Evolutionary conservation across 2,329 filamentous ascomycete genomes (phyloP).

Genomic region (Penicillium janthinellum): DNA sequence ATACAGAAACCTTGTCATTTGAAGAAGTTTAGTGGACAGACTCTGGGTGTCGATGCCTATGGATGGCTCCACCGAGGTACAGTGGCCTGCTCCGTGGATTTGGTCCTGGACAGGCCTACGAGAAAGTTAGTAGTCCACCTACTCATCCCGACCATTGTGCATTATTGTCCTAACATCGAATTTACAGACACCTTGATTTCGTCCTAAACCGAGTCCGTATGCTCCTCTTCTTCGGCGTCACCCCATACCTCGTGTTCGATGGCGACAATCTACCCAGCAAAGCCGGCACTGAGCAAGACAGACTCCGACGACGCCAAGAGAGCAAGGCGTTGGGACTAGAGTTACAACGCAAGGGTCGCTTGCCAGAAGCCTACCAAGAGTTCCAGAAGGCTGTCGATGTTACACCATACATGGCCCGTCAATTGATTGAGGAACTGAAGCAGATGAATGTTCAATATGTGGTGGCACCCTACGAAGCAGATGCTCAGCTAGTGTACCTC

Average conservation of each 20-base stretch:
- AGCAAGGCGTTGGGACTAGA: constrained; percentile 76
- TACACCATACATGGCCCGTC: constrained; percentile 91
- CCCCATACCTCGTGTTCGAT: constrained; percentile 94
- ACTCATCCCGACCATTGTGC: background rate
- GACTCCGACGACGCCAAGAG: constrained; percentile 74
- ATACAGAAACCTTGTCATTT: constrained; percentile 88
- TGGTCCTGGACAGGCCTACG: constrained; percentile 85
- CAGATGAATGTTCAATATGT: constrained; percentile 77
- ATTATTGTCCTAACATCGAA: constrained; percentile 22
- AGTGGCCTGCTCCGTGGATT: constrained; percentile 84
- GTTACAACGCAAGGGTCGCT: constrained; percentile 77
- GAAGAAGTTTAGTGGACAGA: constrained; percentile 84
- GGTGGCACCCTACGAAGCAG: constrained; percentile 95
- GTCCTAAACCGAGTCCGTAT: constrained; percentile 89
- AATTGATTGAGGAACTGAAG: constrained; percentile 90
- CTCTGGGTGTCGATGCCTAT: constrained; percentile 93
- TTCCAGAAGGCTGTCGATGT: constrained; percentile 95
- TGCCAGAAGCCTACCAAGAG: constrained; percentile 77
- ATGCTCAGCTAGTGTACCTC: constrained; percentile 93
- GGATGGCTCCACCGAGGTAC: constrained; percentile 97
- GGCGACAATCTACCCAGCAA: constrained; percentile 95
- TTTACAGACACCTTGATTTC: constrained; percentile 78
- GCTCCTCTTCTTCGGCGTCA: constrained; percentile 90
- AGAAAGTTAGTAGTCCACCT: constrained; percentile 63
- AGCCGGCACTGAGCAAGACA: constrained; percentile 76